Conservation (phyloP, 2,329 filamentous ascomycete species). For the Aspergillus candidus region DNA sequence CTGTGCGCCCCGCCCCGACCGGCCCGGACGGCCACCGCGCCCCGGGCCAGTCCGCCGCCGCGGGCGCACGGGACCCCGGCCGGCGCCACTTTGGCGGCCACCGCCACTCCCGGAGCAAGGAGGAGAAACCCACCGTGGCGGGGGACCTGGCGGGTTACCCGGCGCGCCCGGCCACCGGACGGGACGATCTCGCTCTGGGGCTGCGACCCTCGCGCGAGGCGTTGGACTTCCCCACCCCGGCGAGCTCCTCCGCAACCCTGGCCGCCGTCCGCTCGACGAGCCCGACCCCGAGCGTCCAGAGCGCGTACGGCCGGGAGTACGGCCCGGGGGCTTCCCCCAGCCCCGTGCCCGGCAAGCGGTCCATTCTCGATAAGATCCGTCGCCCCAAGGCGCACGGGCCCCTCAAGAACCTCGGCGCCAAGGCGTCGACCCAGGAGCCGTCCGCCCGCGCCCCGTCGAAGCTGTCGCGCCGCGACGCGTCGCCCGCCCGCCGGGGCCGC, state of each 20-base stretch:
- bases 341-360: constrained; percentile 37
- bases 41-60: constrained; percentile 41
- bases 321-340: constrained; percentile 35
- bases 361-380: constrained; percentile 50
- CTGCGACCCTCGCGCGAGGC: constrained; percentile 48
- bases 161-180: constrained; percentile 65
- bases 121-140: constrained; percentile 44
- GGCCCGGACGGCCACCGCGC: constrained; percentile 66
- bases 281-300: constrained; percentile 70
- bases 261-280: constrained; percentile 62
- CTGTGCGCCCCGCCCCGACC: constrained; percentile 63
- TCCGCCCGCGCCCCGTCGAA: constrained; percentile 18
- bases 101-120: constrained; percentile 50
- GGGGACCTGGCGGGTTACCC: constrained; percentile 44
- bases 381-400: constrained; percentile 41
- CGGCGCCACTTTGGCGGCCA: constrained; percentile 46
- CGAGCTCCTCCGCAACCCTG: constrained; percentile 46
- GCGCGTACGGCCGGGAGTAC: constrained; percentile 49
- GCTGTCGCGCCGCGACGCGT: constrained; percentile 25
- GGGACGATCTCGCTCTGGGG: constrained; percentile 63
- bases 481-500: constrained; percentile 26
- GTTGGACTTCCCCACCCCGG: constrained; percentile 40
- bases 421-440: constrained; percentile 22
- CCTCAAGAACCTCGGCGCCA: constrained; percentile 26
- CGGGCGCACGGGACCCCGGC: constrained; percentile 46